Evolutionary conservation across 2,329 filamentous ascomycete genomes (phyloP).

Genomic region (Botrytis sinoallii): DNA sequence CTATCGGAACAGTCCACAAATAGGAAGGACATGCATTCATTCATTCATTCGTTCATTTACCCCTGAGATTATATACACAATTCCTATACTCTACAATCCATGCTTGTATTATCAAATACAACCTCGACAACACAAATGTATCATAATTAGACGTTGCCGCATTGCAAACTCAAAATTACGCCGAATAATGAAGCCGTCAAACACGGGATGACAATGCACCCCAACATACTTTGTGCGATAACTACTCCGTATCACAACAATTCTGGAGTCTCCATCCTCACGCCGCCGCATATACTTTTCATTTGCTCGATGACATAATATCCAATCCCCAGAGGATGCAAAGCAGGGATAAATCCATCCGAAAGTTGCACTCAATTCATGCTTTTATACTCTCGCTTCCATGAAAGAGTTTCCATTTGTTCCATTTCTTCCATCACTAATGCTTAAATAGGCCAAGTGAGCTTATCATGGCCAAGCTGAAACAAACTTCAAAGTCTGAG

Average conservation of each 20-base stretch:
- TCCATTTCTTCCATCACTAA: background rate
- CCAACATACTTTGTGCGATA: background rate
- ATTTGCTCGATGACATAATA: slow-evolving; percentile 11
- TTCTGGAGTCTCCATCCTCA: slow-evolving; percentile 8
- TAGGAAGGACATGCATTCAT: background rate
- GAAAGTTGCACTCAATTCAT: background rate
- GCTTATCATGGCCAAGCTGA: background rate
- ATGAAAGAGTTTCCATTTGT: background rate
- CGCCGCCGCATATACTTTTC: slow-evolving; percentile 5
- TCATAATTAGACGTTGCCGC: background rate
- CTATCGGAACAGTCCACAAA: background rate
- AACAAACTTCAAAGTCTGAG: background rate
- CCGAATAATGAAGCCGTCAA: slow-evolving; percentile 3
- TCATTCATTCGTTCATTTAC: background rate
- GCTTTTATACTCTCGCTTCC: background rate
- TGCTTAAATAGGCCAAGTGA: slow-evolving; percentile 8
- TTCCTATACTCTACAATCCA: background rate
- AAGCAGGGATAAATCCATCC: slow-evolving; percentile 1
- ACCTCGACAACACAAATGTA: too few species aligned
- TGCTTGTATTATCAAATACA: background rate
- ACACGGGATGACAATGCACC: background rate
- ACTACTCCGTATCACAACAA: background rate
- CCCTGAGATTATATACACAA: background rate
- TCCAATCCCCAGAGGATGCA: background rate
- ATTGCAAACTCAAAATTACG: background rate